phyloP scores from a whole-genome alignment of 257 asterid species.

The Scutellaria baicalensis region DNA sequence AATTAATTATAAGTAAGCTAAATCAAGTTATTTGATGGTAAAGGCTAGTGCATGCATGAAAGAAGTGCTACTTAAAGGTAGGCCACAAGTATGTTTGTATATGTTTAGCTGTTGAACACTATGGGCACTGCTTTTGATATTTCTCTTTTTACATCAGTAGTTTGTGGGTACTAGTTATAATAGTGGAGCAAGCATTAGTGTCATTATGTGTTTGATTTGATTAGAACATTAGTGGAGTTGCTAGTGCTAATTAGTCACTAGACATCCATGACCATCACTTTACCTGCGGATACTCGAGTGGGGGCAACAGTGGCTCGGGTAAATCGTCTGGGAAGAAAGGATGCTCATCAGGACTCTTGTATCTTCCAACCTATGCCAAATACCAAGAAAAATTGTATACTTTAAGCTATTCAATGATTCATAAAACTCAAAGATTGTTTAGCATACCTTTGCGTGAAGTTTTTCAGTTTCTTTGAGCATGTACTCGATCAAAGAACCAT shows the following conservation, averaged over 20 bases:
- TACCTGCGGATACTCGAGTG: conserved; percentile 82
- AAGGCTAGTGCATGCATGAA: not conserved
- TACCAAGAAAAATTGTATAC: not conserved
- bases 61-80: not conserved
- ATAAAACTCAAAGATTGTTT: not conserved
- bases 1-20: not conserved
- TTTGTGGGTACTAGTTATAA: not conserved
- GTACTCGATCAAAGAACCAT: conserved; percentile 79
- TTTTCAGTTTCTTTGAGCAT: conserved; percentile 88
- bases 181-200: not conserved
- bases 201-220: not conserved
- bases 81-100: not conserved
- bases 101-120: too few species aligned
- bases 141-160: not conserved
- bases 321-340: conserved; percentile 74
- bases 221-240: not conserved
- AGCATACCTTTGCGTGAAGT: conserved; percentile 74
- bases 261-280: not conserved
- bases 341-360: conserved; percentile 88
- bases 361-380: conserved; percentile 76
- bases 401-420: not conserved
- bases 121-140: not conserved
- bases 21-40: not conserved
- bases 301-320: conserved; percentile 71
- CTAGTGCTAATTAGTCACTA: not conserved